Base-by-base conservation (phyloP, 768 basidiomycete species). In the Clitopilus passeckerianus region DNA sequence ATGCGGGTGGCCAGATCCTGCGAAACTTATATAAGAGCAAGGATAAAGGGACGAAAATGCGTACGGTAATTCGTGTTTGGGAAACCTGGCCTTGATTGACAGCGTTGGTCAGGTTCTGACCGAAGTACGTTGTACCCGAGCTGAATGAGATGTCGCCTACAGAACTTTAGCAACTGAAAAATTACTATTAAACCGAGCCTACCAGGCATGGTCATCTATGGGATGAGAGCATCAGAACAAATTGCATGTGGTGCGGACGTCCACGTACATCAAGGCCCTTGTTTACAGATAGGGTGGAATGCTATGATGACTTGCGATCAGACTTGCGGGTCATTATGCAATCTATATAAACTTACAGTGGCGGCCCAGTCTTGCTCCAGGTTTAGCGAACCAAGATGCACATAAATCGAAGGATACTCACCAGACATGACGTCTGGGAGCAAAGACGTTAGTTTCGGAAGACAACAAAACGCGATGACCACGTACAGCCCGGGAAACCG, bases 1-100 rank as follows among this genome's bases (percentile, higher is more conserved):
- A 91, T 86, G n/a, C 90, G 83, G 2, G 81, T 81, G 0, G 89
- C 89, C 80, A 90, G 80, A 68, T 92, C 85, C 74, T 83, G 52
- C 6, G 27, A 12, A 15, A 53, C 6, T 14, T n/a, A 16, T 30
- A n/a, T 56, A 3, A 41, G 37, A 3, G 7, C 5, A 41, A 5
- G 4, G 12, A 23, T 15, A 46, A 5, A 15, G 37, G 23, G 5
- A 63, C 14, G 67, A 65, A 20, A 71, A 61, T 57, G 75, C 78
- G 66, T 71, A 76, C 84, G 66, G 85, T 80, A 16, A 89, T 73
- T 34, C 87, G 81, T 20, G 78, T 67, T 63, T 80, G 71, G 0
- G 85, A 72, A 5, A 93, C 86, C 33, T 78, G 73, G 16, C 86
- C 82, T 43, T 82, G 84, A 59, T 80, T 75, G 15, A 91, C 87